These are phyloP conservation scores for Codiaeum variegatum DNA, from an alignment of 441 rosid genomes.

Conservation along the genomic window DNA sequence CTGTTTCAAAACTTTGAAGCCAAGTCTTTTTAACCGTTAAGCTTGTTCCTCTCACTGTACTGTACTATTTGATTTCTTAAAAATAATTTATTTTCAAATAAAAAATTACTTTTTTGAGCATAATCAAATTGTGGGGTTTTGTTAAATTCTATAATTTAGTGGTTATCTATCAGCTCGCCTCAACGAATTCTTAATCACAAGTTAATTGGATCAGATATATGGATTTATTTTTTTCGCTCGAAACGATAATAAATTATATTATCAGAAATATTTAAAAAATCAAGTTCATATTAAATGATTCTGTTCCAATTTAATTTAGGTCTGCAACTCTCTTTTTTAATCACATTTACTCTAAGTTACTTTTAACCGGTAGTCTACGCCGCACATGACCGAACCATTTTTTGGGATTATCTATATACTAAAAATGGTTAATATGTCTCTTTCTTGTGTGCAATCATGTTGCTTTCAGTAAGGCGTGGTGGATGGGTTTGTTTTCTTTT, in stretches of 20 bases:
- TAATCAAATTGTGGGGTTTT: constrained; percentile 10
- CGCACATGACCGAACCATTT: too few relatives aligned
- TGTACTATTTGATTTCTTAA: background rate
- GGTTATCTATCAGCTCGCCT: background rate
- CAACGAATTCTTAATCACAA: too few relatives aligned
- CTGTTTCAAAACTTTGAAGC: constrained; percentile 41
- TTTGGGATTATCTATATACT: background rate
- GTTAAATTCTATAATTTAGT: background rate
- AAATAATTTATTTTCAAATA: background rate
- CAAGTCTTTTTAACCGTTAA: constrained; percentile 34
- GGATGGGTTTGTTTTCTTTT: constrained; percentile 33
- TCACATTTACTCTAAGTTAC: too few relatives aligned
- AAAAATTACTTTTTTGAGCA: constrained; percentile 5
- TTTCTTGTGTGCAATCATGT: constrained; percentile 53
- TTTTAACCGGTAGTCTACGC: too few relatives aligned
- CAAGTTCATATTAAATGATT: too few relatives aligned
- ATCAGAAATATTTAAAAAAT: too few relatives aligned
- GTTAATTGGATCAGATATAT: too few relatives aligned
- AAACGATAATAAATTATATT: too few relatives aligned
- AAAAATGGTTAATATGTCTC: constrained; percentile 52
- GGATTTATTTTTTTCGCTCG: too few relatives aligned
- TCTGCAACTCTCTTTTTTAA: too few relatives aligned
- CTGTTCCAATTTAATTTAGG: too few relatives aligned
- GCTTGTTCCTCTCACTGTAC: constrained; percentile 3
- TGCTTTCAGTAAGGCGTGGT: constrained; percentile 52